Evolutionary conservation across 208 protist species (phyloP), one percentile per base, ranked within the genome.

Genomic region (Leptomonas pyrrhocoris): DNA sequence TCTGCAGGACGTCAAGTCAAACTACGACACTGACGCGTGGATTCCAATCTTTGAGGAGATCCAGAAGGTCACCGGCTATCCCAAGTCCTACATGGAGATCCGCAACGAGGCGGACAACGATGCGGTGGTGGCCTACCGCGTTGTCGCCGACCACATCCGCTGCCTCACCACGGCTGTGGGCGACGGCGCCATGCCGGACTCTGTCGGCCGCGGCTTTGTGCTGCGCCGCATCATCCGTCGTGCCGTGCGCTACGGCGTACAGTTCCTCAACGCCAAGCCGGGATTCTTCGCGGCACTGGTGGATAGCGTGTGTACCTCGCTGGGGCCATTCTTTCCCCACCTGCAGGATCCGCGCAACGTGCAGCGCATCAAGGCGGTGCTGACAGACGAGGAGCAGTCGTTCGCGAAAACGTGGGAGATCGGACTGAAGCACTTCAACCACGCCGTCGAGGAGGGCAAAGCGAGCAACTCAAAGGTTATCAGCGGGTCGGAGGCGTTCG

Each of bases 21-120:
- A 99, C 93, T 99, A 99, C 85, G 98, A 99, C 89, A 99, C 98
- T 6, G 99, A 99, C 60, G 80, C 98, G 8, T 99, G 99, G 90
- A 89, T 63, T 9, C 94, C 96, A 49, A 93, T 99, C 74, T 99
- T 99, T 81, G 89, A 94, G 5, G 89, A 80, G 0, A 99, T 99
- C 80, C 93, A 99, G 81, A 74, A 92, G 27, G 83, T 93, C 9
- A 99, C 98, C 40, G 92, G 90, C 23, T 96, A 84, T 67, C 79
- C 80, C 30, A 53, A 90, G 55, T 83, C 89, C 6, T 99, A 99
- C 77, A 84, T 65, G 19, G 92, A 84, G 73, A 84, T 90, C 60
- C 74, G 90, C 43, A 85, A 95, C 25, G 83, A 98, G 25, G 1
- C 49, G 12, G 84, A 97, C 68, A 85, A 76, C 50, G 94, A 99